phyloP scores from a whole-genome alignment of 2,329 filamentous ascomycete genomes.

The Xylaria sp. region DNA sequence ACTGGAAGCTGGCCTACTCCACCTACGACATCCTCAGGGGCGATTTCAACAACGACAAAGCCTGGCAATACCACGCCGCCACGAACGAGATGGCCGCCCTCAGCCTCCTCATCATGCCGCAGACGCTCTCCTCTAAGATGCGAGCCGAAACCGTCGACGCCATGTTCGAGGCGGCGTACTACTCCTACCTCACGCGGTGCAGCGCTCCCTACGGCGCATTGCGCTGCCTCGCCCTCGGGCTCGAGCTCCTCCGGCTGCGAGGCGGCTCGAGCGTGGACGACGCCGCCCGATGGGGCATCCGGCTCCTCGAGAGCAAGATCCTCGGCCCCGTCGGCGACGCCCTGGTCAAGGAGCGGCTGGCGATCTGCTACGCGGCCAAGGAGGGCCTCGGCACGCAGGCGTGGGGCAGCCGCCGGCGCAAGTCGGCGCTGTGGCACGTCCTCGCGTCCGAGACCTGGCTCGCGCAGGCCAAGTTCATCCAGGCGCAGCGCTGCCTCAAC shows the following conservation, averaged over 20 bases:
- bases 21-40: constrained; percentile 89
- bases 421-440: constrained; percentile 88
- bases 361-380: constrained; percentile 80
- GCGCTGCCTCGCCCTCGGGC: constrained; percentile 74
- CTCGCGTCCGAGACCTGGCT: constrained; percentile 86
- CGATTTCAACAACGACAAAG: constrained; percentile 94
- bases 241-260: constrained; percentile 82
- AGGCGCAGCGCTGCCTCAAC: constrained; percentile 78
- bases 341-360: constrained; percentile 83
- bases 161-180: constrained; percentile 87
- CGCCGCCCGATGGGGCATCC: constrained; percentile 82
- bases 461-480: constrained; percentile 73
- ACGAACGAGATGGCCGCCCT: constrained; percentile 94
- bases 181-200: constrained; percentile 90
- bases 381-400: constrained; percentile 67
- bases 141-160: constrained; percentile 82
- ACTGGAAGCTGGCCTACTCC: constrained; percentile 90
- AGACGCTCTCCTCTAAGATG: constrained; percentile 73
- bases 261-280: constrained; percentile 83
- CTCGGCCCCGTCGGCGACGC: constrained; percentile 78
- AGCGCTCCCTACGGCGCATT: constrained; percentile 79
- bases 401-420: constrained; percentile 77
- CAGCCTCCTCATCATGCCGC: constrained; percentile 78
- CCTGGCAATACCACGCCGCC: constrained; percentile 93
- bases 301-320: constrained; percentile 78